Percentiles rank a stretch among this genome's conserved stretches.
These are phyloP conservation scores for Prillingera fragicola DNA, from an alignment of 1,284 basidiomycete genomes.

Conservation along the genomic window DNA sequence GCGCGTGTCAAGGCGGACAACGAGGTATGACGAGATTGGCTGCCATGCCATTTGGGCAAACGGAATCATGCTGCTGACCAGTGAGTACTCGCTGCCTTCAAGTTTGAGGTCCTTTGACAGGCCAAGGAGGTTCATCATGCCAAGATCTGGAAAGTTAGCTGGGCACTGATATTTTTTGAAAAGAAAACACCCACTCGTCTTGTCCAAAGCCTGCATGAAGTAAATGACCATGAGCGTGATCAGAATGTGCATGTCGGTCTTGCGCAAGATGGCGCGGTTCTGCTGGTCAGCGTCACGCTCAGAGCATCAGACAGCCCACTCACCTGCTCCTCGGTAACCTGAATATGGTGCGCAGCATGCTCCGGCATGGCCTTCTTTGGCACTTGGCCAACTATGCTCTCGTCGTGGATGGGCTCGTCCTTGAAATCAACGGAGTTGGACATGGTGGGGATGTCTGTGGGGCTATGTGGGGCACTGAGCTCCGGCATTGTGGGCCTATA, in stretches of 20 bases:
- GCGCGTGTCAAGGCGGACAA: slow-evolving; percentile 28
- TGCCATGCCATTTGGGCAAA: slow-evolving; percentile 24
- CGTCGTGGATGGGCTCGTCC: too few relatives aligned
- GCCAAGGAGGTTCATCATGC: slow-evolving; percentile 37
- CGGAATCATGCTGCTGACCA: slow-evolving; percentile 14
- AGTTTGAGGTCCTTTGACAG: slow-evolving; percentile 18
- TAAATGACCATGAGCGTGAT: slow-evolving; percentile 33
- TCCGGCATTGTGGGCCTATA: too few relatives aligned
- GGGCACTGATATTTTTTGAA: neutral
- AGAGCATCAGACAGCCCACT: neutral
- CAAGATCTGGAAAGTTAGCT: slow-evolving; percentile 12
- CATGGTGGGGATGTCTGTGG: too few relatives aligned
- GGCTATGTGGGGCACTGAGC: too few relatives aligned
- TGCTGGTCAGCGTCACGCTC: neutral
- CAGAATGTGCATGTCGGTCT: slow-evolving; percentile 27
- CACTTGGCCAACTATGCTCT: too few relatives aligned
- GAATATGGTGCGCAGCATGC: slow-evolving; percentile 15
- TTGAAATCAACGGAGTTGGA: too few relatives aligned
- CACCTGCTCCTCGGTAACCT: slow-evolving; percentile 14
- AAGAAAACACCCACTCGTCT: slow-evolving; percentile 7
- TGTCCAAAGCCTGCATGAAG: slow-evolving; percentile 37
- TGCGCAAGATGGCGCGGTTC: slow-evolving; percentile 22
- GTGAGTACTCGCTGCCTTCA: slow-evolving; percentile 18
- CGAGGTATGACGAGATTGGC: slow-evolving; percentile 28
- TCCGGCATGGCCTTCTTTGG: too few relatives aligned